Conservation (phyloP, 2,329 filamentous ascomycete genomes). For the Pseudogymnoascus sp. region DNA sequence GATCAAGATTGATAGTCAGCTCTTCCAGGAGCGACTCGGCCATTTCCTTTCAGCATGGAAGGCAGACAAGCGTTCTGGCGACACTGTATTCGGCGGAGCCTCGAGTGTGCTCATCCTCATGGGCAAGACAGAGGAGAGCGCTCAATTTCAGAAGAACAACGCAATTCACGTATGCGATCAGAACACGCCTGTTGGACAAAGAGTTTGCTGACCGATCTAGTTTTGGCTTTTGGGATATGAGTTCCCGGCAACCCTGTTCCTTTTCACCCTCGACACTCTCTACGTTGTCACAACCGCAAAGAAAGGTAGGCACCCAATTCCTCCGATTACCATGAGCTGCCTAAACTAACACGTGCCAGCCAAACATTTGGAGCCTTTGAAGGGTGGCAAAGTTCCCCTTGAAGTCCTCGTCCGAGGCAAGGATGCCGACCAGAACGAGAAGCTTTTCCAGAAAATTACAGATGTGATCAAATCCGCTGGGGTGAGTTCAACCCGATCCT, state of each 20-base stretch:
- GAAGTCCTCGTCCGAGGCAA: slow-evolving; percentile 90
- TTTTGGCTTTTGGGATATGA: slow-evolving; percentile 99
- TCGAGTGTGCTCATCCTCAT: slow-evolving; percentile 83
- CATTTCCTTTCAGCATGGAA: slow-evolving; percentile 90
- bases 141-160: slow-evolving; percentile 90
- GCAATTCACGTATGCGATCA: slow-evolving; percentile 72
- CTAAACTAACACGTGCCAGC: slow-evolving; percentile 46
- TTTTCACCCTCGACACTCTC: slow-evolving; percentile 79
- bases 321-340: not conserved
- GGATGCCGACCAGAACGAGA: slow-evolving; percentile 83
- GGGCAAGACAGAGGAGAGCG: slow-evolving; percentile 87
- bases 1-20: slow-evolving; percentile 89
- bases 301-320: slow-evolving; percentile 58
- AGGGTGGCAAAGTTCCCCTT: slow-evolving; percentile 83
- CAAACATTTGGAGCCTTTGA: slow-evolving; percentile 85
- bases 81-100: slow-evolving; percentile 76
- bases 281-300: slow-evolving; percentile 95
- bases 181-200: slow-evolving; percentile 5
- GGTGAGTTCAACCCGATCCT: slow-evolving; percentile 44
- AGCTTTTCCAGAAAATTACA: slow-evolving; percentile 75
- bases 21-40: slow-evolving; percentile 88
- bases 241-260: slow-evolving; percentile 90
- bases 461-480: slow-evolving; percentile 83
- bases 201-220: slow-evolving; percentile 37
- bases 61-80: slow-evolving; percentile 81